phyloP scores from a whole-genome alignment of 1,284 basidiomycete species.

The Leccinum fuscescens region DNA sequence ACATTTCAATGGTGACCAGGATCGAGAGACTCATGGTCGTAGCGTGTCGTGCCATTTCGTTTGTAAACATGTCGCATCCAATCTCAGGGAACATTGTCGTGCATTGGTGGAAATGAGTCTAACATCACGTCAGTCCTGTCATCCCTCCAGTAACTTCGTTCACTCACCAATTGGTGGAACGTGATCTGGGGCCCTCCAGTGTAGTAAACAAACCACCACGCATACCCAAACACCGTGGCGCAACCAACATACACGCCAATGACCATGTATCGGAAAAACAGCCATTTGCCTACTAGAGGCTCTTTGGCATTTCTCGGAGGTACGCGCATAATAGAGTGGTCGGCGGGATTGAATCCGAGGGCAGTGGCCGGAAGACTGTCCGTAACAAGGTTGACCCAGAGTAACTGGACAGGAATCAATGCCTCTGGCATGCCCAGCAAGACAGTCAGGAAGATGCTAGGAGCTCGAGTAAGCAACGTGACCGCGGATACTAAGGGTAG shows the following conservation, averaged over 20 bases:
- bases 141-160: conserved; percentile 2
- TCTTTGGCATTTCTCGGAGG: conserved; percentile 88
- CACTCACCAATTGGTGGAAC: conserved; percentile 86
- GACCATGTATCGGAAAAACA: conserved; percentile 94
- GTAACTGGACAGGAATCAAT: conserved; percentile 93
- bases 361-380: conserved; percentile 98
- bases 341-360: conserved; percentile 95
- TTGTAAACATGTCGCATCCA: conserved; percentile 92
- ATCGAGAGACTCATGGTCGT: conserved; percentile 96
- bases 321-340: conserved; percentile 93
- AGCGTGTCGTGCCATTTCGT: conserved; percentile 80
- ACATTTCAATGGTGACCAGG: conserved; percentile 95
- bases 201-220: conserved; percentile 98
- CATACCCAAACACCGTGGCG: conserved; percentile 95
- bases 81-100: conserved; percentile 78
- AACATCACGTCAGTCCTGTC: conserved; percentile 14
- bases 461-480: conserved; percentile 10
- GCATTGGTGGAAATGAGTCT: conserved; percentile 97
- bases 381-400: conserved; percentile 96
- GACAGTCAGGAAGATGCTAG: conserved; percentile 93
- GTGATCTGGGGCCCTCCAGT: conserved; percentile 87
- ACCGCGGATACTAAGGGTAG: background rate
- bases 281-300: conserved; percentile 88
- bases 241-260: conserved; percentile 93
- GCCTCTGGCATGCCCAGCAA: conserved; percentile 98